These are phyloP conservation scores for Cyclostephanos tholiformis DNA, from an alignment of 108 stramenopile species.

Conservation along the genomic window DNA sequence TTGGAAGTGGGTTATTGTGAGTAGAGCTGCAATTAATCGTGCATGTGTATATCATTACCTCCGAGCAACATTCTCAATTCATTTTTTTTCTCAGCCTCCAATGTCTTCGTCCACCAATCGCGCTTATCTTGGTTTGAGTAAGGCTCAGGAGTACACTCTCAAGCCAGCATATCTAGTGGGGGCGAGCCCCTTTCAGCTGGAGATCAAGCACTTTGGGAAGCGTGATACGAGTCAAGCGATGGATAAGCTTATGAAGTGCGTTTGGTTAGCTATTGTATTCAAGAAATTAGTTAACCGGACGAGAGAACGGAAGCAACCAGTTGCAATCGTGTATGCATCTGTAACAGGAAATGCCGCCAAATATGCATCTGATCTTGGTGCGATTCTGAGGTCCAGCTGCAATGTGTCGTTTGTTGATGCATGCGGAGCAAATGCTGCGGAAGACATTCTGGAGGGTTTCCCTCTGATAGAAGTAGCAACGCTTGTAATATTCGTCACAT, in stretches of 20 bases:
- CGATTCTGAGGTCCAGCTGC: slow-evolving; percentile 3
- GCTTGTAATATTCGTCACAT: slow-evolving; percentile 8
- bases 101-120: slow-evolving; percentile 23
- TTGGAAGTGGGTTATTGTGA: slow-evolving; percentile 24
- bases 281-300: neutral
- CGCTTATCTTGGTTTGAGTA: slow-evolving; percentile 26
- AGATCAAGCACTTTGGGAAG: slow-evolving; percentile 14
- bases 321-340: slow-evolving; percentile 9
- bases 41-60: too few species aligned
- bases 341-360: slow-evolving; percentile 13
- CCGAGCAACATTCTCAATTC: too few species aligned
- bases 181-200: slow-evolving; percentile 7
- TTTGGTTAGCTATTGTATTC: neutral
- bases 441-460: slow-evolving; percentile 2
- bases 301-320: slow-evolving; percentile 7
- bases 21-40: too few species aligned
- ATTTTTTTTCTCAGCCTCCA: slow-evolving; percentile 5
- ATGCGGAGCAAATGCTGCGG: slow-evolving; percentile 12
- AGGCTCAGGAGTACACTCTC: slow-evolving; percentile 32
- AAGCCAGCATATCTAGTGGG: slow-evolving; percentile 27
- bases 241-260: neutral
- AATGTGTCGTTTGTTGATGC: slow-evolving; percentile 23
- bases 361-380: slow-evolving; percentile 16
- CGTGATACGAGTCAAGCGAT: neutral
- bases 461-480: neutral